Base-by-base conservation (phyloP, 2,329 filamentous ascomycete species). In the Elsinoe necatrix region DNA sequence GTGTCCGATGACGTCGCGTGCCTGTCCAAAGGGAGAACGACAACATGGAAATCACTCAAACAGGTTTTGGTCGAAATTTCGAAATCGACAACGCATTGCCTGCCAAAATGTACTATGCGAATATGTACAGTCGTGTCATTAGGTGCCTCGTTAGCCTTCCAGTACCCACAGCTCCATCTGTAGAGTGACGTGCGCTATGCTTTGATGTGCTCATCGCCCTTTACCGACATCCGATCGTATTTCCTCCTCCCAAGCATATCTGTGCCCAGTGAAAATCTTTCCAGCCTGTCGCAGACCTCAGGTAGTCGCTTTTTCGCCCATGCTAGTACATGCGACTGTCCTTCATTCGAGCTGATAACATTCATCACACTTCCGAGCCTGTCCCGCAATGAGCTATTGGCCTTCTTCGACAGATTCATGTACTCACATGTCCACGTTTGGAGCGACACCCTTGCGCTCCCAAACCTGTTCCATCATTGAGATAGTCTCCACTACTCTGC, bases 341-440 rank as follows among this genome's bases (percentile, higher is more conserved):
- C 66, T 16, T 57, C 60, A 12, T 78, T 54, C 79, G 77, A 58
- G 80, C 78, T 58, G 79, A 89, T 78, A 8, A 82, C 84, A 63
- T 92, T 93, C 69, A 88, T 89, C 58, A 89, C 77, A 23, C 85
- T 80, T 14, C 84, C 89, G 48, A 95, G 75, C 27, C 88, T 90
- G 56, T 51, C 43, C n/a, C 4, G 29, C 8, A 3, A 20, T 60
- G 35, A 61, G 58, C 34, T 34, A 1, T 27, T 7, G 16, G 18
- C 12, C 12, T 14, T 43, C n/a, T 3, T 8, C 9, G 34, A 25
- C 8, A n/a, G 4, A 52, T 57, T 43, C 55, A 58, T 37, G 4
- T 43, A 82, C 87, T 78, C 73, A 90, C 87, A 87, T 85, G 66
- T 82, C 79, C 27, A 77, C 72, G 67, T 86, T 83, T n/a, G 87